Evolutionary conservation across 345 rosid species (phyloP).

Genomic region (Gossypium mustelinum): DNA sequence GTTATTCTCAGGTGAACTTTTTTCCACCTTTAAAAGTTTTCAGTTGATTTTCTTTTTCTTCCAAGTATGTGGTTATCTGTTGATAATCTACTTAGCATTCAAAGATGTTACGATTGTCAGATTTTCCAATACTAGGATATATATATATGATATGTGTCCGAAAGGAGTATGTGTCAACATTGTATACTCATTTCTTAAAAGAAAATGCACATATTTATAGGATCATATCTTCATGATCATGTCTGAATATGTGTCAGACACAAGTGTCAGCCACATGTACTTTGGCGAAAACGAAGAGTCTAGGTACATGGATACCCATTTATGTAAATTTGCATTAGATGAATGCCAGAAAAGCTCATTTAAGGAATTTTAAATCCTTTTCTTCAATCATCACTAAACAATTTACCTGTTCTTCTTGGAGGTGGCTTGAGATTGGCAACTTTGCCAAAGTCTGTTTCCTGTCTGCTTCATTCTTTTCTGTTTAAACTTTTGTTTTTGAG

Average conservation of each 20-base stretch:
- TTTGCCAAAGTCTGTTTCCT: background rate
- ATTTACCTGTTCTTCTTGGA: background rate
- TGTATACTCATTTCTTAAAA: background rate
- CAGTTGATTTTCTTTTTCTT: background rate
- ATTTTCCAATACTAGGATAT: background rate
- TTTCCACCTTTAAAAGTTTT: background rate
- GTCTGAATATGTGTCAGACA: background rate
- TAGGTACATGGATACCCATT: background rate
- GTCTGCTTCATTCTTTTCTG: background rate
- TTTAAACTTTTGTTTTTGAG: background rate
- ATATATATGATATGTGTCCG: background rate
- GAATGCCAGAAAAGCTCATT: background rate
- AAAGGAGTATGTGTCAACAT: background rate
- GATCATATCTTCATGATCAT: background rate
- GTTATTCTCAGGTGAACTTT: slow-evolving; percentile 75
- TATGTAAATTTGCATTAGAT: background rate
- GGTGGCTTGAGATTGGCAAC: background rate
- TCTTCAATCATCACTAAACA: background rate
- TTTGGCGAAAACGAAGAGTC: background rate
- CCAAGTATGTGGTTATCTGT: slow-evolving; percentile 8
- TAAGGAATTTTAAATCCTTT: background rate
- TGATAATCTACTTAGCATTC: background rate
- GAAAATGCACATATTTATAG: background rate
- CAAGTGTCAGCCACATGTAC: background rate
- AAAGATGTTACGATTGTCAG: background rate